phyloP scores from a whole-genome alignment of 2,329 filamentous ascomycete species.

The Cyphellophora attinorum region DNA sequence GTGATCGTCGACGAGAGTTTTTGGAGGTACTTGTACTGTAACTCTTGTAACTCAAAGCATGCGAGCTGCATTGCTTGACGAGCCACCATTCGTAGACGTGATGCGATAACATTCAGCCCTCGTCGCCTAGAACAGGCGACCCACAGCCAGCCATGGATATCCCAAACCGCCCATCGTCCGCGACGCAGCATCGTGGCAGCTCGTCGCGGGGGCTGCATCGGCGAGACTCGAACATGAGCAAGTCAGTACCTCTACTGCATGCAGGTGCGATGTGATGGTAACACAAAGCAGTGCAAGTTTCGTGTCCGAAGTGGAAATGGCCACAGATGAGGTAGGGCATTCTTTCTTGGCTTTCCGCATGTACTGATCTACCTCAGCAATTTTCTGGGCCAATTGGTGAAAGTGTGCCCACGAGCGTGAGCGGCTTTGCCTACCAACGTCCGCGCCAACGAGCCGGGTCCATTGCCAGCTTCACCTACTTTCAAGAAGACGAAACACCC shows the following conservation, averaged over 20 bases:
- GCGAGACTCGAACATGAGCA: constrained; percentile 60
- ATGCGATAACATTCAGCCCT: constrained; percentile 1
- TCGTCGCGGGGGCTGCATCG: constrained; percentile 42
- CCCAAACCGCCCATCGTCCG: constrained; percentile 19
- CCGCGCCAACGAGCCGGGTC: constrained; percentile 61
- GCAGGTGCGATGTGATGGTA: constrained; percentile 17
- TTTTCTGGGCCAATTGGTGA: constrained; percentile 91
- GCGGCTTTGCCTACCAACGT: constrained; percentile 81
- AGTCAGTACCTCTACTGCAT: constrained; percentile 23
- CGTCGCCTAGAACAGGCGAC: neutral
- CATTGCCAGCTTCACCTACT: constrained; percentile 80
- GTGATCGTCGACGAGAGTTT: too few relatives aligned
- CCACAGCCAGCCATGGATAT: constrained; percentile 23
- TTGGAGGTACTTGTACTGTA: too few relatives aligned
- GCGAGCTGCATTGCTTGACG: too few relatives aligned
- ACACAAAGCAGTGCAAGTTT: constrained; percentile 51
- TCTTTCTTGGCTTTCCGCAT: too few relatives aligned
- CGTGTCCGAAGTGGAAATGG: constrained; percentile 96
- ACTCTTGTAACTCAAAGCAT: too few relatives aligned
- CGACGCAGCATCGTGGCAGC: constrained; percentile 12
- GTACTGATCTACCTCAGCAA: constrained; percentile 49
- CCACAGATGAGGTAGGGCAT: constrained; percentile 85
- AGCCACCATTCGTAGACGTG: too few relatives aligned
- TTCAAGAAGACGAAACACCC: constrained; percentile 57
- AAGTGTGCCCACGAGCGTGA: constrained; percentile 86